Conservation (phyloP, 108 stramenopile genomes). For the Nitzschia sp. region DNA sequence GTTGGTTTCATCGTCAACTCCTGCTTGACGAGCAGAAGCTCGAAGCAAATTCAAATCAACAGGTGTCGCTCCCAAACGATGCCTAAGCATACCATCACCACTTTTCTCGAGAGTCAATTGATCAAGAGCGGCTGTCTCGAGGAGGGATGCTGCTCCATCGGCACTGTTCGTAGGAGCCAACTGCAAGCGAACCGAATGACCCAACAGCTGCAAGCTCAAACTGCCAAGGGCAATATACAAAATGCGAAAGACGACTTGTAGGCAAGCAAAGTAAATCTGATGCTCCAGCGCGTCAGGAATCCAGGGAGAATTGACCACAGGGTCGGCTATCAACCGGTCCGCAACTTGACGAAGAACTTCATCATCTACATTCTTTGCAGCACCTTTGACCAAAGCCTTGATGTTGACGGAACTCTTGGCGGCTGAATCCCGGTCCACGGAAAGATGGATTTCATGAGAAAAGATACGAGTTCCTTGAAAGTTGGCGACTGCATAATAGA, state of each 20-base stretch:
- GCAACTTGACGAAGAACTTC: slow-evolving; percentile 37
- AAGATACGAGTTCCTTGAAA: slow-evolving; percentile 30
- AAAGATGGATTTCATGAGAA: slow-evolving; percentile 24
- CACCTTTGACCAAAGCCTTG: background rate
- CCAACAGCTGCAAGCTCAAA: slow-evolving; percentile 20
- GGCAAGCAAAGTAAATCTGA: slow-evolving; percentile 37
- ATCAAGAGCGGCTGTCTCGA: background rate
- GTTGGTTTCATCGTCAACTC: slow-evolving; percentile 6
- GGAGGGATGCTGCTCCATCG: background rate
- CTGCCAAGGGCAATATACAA: background rate
- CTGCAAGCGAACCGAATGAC: slow-evolving; percentile 19
- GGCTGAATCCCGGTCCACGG: background rate
- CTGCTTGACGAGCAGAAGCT: slow-evolving; percentile 4
- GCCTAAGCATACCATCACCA: background rate
- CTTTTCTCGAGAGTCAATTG: background rate
- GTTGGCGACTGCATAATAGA: slow-evolving; percentile 17
- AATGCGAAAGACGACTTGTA: slow-evolving; percentile 42
- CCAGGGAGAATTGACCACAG: slow-evolving; percentile 28
- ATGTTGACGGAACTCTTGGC: background rate
- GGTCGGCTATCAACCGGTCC: slow-evolving; percentile 29
- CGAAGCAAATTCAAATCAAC: slow-evolving; percentile 23
- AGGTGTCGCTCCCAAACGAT: slow-evolving; percentile 7
- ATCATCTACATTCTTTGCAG: slow-evolving; percentile 23
- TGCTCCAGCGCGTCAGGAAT: slow-evolving; percentile 41
- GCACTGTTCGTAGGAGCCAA: background rate